Base-by-base conservation (phyloP, 495 filamentous ascomycete genomes). In the Neurospora sp. region DNA sequence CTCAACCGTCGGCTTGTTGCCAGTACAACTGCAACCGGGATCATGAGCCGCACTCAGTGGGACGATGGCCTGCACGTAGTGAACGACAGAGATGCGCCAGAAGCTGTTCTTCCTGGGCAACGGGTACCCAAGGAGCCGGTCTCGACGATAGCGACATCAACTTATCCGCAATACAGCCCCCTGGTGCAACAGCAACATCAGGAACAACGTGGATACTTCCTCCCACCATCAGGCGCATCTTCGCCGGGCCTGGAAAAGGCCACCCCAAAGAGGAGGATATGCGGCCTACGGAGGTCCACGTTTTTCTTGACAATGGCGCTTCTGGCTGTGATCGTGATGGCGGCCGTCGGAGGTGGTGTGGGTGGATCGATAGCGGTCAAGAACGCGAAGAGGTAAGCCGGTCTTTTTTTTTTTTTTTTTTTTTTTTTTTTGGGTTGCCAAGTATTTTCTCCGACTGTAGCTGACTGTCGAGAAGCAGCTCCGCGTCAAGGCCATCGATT, bases 301-400 rank as follows among this genome's bases (percentile, higher is more conserved):
- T 17, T 71, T 8, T 37, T 69, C 37, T 22, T 68, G 27, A 37
- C n/a, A n/a, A 31, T 37, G 17, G 45, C 48, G 37, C 35, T 72
- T 22, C 27, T 73, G 59, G 69, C 72, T 22, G 69, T 44, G 35
- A 40, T 65, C 1, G 27, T 42, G 1, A 14, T 53, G 0, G 45
- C 45, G 9, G 20, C 45, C 2, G 70, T 75, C n/a, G 74, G 71
- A 1, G 74, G 74, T 20, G 74, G 74, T 8, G 68, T 73, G 1
- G 72, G 70, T 6, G 74, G 72, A 17, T 70, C 45, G 3, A 12
- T 73, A n/a, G 74, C 74, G 17, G 74, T 71, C 4, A 73, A 70
- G 5, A 74, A 74, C 9, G 69, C 71, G 35, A 39, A 69, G n/a
- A 75, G 48, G 72, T 70, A 69, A 22, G 39, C 45, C n/a, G 14